These are phyloP conservation scores for Umbelopsis isabellina DNA, from an alignment of 192 early-diverging fungal species.

Conservation along the genomic window DNA sequence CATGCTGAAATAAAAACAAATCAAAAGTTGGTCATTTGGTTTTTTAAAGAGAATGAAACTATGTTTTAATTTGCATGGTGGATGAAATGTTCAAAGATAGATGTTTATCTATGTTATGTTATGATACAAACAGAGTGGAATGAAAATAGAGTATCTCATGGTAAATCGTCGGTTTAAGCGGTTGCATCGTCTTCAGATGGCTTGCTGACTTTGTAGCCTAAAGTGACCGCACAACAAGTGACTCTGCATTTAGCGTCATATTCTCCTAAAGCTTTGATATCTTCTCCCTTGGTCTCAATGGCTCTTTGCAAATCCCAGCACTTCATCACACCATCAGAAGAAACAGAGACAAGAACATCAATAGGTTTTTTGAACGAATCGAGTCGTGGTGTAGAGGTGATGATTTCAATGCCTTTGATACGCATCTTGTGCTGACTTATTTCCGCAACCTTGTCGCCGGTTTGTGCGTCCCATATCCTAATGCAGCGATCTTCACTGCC, in stretches of 20 bases:
- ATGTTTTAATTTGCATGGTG: slow-evolving; percentile 15
- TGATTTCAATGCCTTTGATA: slow-evolving; percentile 44
- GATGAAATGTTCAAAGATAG: background rate
- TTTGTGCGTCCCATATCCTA: slow-evolving; percentile 51
- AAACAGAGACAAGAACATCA: slow-evolving; percentile 56
- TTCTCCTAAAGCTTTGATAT: slow-evolving; percentile 43
- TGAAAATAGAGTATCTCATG: background rate
- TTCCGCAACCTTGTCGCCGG: slow-evolving; percentile 48
- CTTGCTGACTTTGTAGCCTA: background rate
- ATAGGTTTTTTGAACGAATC: slow-evolving; percentile 21
- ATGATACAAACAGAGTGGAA: slow-evolving; percentile 16
- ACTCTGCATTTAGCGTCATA: slow-evolving; percentile 65
- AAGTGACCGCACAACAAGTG: slow-evolving; percentile 44
- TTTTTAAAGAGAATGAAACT: background rate
- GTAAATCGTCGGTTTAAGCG: background rate
- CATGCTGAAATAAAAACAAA: background rate
- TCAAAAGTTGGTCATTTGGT: background rate
- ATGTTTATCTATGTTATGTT: slow-evolving; percentile 19
- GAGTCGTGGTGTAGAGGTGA: slow-evolving; percentile 25
- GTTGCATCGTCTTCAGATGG: background rate
- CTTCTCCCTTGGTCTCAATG: slow-evolving; percentile 24
- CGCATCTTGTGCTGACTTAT: slow-evolving; percentile 49
- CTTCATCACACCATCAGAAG: slow-evolving; percentile 76
- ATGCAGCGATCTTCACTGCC: slow-evolving; percentile 67
- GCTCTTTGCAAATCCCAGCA: slow-evolving; percentile 64